A percentile compares a stretch with the other conserved stretches of the same genome.
phyloP scores from a whole-genome alignment of 2,329 filamentous ascomycete genomes.

The Diaporthe ampelina region DNA sequence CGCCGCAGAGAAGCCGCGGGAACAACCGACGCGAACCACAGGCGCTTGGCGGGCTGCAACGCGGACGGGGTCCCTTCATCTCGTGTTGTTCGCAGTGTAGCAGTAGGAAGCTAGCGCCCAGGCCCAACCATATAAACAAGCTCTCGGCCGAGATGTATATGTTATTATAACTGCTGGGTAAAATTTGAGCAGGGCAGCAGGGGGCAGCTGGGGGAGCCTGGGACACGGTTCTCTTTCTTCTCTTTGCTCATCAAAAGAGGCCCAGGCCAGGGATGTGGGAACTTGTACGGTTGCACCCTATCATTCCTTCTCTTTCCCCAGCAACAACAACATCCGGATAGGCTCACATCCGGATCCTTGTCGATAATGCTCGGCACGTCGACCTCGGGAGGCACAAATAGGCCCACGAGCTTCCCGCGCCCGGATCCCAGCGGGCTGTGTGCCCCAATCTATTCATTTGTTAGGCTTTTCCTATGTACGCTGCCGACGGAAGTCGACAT shows the following conservation, averaged over 20 bases:
- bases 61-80: slow-evolving; percentile 14
- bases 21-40: slow-evolving; percentile 10
- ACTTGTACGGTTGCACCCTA: slow-evolving; percentile 17
- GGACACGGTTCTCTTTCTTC: neutral
- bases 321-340: neutral
- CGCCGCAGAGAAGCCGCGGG: neutral
- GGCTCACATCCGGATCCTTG: slow-evolving; percentile 27
- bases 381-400: neutral
- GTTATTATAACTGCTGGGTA: slow-evolving; percentile 9
- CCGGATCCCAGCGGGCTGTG: neutral
- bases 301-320: neutral
- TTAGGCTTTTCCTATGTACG: neutral
- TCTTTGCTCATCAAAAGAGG: too few species aligned
- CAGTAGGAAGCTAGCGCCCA: neutral
- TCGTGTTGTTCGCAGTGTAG: slow-evolving; percentile 1
- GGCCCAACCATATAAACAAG: slow-evolving; percentile 1
- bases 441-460: neutral
- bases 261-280: neutral
- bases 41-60: slow-evolving; percentile 15
- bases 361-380: neutral
- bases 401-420: neutral
- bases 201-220: neutral
- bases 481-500: neutral
- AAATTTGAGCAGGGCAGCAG: neutral
- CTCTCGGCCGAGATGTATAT: slow-evolving; percentile 28